A percentile compares a stretch with the other conserved stretches of the same genome.
These are phyloP conservation scores for Colletotrichum melonis DNA, from an alignment of 2,329 filamentous ascomycete genomes.

Conservation along the genomic window DNA sequence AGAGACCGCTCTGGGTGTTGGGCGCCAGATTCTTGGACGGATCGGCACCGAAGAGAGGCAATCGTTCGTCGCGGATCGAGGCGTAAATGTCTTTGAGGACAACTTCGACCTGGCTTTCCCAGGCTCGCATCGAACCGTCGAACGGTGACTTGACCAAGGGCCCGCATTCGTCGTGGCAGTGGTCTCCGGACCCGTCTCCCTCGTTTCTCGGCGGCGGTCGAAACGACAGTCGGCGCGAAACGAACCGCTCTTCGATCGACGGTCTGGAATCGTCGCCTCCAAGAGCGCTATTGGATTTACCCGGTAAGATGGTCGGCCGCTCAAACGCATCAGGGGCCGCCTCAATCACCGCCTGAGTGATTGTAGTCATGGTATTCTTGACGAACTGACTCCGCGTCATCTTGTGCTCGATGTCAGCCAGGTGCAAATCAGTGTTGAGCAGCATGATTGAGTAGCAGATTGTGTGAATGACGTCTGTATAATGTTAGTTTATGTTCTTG, in stretches of 20 bases:
- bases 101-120: slow-evolving; percentile 91
- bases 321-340: slow-evolving; percentile 76
- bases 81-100: slow-evolving; percentile 92
- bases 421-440: slow-evolving; percentile 93
- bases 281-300: slow-evolving; percentile 43
- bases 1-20: slow-evolving; percentile 71
- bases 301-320: slow-evolving; percentile 65
- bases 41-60: slow-evolving; percentile 84
- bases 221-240: slow-evolving; percentile 60
- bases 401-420: slow-evolving; percentile 94
- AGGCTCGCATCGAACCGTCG: slow-evolving; percentile 78
- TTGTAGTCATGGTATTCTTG: slow-evolving; percentile 94
- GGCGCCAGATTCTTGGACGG: slow-evolving; percentile 53
- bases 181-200: slow-evolving; percentile 44
- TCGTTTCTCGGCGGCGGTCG: slow-evolving; percentile 60
- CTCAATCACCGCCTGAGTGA: slow-evolving; percentile 80
- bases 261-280: slow-evolving; percentile 46
- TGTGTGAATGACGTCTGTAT: slow-evolving; percentile 89
- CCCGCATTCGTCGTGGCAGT: slow-evolving; percentile 68
- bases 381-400: slow-evolving; percentile 97
- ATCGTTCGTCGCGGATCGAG: slow-evolving; percentile 87
- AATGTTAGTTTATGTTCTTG: slow-evolving; percentile 43
- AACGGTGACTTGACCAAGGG: slow-evolving; percentile 83
- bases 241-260: slow-evolving; percentile 50
- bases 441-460: slow-evolving; percentile 97